Base-by-base conservation (phyloP, 257 asterid genomes). In the Solanum lignicaule region DNA sequence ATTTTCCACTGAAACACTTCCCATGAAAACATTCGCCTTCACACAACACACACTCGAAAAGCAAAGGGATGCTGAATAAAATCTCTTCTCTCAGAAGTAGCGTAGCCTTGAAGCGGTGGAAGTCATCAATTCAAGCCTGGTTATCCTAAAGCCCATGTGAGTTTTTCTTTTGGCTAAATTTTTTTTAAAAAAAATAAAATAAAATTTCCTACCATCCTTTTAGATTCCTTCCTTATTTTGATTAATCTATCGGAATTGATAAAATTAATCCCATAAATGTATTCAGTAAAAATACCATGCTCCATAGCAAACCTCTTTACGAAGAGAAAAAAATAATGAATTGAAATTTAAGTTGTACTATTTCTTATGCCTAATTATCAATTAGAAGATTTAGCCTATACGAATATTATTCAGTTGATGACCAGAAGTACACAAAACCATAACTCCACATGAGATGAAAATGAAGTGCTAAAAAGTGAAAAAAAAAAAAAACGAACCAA, bases 401-500 rank as follows among this genome's bases (percentile, higher is more conserved):
- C 25, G 21, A 52, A 55, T 55, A 18, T 55, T 55, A 55, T 18
- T 55, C 36, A 78, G 76, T 36, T 5, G 29, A 85, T 65, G 18
- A 84, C 4, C 31, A 55, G 25, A 21, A 62, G 38, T 13, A 1
- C 76, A 71, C 38, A 31, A 7, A 27, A 27, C 33, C 32, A 65
- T 10, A n/a, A 65, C 35, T 5, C 20, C 73, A 62, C 73, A 6
- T 13, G 35, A 66, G 74, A 66, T 66, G 74, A 66, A 27, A 66
- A 27, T 66, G 21, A 66, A 25, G 73, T 12, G 33, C 14, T 9
- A 23, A 9, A 60, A 60, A 60, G 69, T 60, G 69, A 10, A 10
- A 39, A 39, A 39, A 38, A 38, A 36, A 41, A 62, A 87, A 79
- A 55, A 35, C 82, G 36, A n/a, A 96, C 99, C 99, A 74, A 97